Percentiles rank a stretch among this genome's conserved stretches.
These are phyloP conservation scores for Thuja plicata DNA, from an alignment of 83 land plant genomes.

Conservation along the genomic window DNA sequence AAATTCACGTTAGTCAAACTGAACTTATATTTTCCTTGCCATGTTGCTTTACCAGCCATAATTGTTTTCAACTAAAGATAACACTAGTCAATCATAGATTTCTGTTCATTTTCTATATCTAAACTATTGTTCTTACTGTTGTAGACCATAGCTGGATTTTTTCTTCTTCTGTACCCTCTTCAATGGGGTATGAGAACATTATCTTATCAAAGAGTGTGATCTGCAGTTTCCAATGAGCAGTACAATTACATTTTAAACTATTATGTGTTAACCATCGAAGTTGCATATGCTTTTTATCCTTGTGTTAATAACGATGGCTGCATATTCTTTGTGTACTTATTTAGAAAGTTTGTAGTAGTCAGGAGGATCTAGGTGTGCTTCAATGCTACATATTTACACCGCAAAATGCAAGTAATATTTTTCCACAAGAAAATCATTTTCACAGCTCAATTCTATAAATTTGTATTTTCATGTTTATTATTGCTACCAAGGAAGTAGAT, in stretches of 20 bases:
- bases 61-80: neutral
- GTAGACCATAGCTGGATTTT: neutral
- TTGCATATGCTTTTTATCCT: no score
- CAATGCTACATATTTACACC: neutral
- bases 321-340: neutral
- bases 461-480: neutral
- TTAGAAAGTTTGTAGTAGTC: neutral
- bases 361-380: neutral
- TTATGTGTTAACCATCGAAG: neutral
- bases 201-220: neutral
- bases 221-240: neutral
- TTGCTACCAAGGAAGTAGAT: neutral
- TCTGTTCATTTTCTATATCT: neutral
- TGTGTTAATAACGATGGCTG: no score
- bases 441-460: neutral
- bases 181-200: neutral
- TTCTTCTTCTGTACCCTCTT: neutral
- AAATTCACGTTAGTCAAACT: neutral
- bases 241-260: neutral
- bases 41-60: neutral
- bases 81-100: neutral
- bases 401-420: neutral
- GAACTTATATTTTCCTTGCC: neutral
- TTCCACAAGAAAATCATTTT: neutral
- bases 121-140: neutral